A percentile compares a stretch with the other conserved stretches of the same genome.
These are phyloP conservation scores for Glutinoglossum americanum DNA, from an alignment of 495 filamentous ascomycete species.

Conservation along the genomic window DNA sequence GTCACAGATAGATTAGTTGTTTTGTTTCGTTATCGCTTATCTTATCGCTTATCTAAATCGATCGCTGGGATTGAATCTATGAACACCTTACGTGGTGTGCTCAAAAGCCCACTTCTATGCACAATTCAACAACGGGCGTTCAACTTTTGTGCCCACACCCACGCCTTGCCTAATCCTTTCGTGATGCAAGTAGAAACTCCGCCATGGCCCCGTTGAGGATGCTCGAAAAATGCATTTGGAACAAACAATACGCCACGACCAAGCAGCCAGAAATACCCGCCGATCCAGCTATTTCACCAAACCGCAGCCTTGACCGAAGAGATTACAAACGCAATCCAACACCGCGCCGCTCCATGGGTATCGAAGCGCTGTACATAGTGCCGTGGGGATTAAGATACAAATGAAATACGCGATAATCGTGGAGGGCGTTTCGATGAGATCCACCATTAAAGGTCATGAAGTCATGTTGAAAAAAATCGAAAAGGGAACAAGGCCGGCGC, in stretches of 20 bases:
- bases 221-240: neutral
- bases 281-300: neutral
- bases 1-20: neutral
- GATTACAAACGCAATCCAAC: neutral
- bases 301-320: neutral
- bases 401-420: neutral
- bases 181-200: neutral
- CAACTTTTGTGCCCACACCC: neutral
- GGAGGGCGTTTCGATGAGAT: neutral
- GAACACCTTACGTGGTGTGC: neutral
- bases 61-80: no score
- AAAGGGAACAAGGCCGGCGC: neutral
- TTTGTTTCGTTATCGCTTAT: neutral
- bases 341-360: neutral
- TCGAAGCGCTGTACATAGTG: neutral
- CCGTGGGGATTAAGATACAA: neutral
- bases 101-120: neutral
- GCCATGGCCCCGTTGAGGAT: neutral
- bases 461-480: neutral
- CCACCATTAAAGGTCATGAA: neutral
- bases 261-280: neutral
- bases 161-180: neutral
- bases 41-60: neutral
- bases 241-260: neutral
- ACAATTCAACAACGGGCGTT: neutral